Conservation (phyloP, 129 eudicot genomes). For the Sambucus nigra region DNA sequence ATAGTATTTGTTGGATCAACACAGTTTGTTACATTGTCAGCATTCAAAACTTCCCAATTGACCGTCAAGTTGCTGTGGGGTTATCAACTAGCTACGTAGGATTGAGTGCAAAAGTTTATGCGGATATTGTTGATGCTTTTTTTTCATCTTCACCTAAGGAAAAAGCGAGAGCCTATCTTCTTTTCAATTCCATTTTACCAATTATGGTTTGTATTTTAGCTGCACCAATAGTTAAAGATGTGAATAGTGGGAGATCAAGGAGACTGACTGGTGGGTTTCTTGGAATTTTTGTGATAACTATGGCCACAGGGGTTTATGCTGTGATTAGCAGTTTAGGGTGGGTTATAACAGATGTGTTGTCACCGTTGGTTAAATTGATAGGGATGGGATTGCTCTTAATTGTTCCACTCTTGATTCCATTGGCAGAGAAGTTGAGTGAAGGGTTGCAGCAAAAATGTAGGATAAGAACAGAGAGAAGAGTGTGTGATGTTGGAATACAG, state of each 20-base stretch:
- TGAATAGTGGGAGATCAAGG: slow-evolving; percentile 10
- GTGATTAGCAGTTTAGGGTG: slow-evolving; percentile 39
- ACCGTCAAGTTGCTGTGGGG: slow-evolving; percentile 57
- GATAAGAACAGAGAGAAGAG: slow-evolving; percentile 33
- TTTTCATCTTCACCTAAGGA: slow-evolving; percentile 5
- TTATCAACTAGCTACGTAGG: slow-evolving; percentile 71
- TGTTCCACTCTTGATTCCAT: slow-evolving; percentile 48
- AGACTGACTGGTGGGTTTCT: slow-evolving; percentile 40
- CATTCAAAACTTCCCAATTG: slow-evolving; percentile 66
- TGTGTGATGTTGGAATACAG: slow-evolving; percentile 11
- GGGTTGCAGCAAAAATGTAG: slow-evolving; percentile 39
- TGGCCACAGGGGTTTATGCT: slow-evolving; percentile 53
- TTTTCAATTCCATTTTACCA: slow-evolving; percentile 58
- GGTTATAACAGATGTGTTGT: neutral
- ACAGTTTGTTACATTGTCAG: slow-evolving; percentile 65
- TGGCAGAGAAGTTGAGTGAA: slow-evolving; percentile 45
- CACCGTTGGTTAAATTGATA: slow-evolving; percentile 19
- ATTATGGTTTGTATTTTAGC: slow-evolving; percentile 32
- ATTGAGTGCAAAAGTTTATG: slow-evolving; percentile 58
- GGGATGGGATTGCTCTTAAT: slow-evolving; percentile 37
- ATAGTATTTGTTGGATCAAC: slow-evolving; percentile 89
- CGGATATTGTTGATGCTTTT: slow-evolving; percentile 38
- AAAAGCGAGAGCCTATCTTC: slow-evolving; percentile 42
- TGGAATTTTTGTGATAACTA: slow-evolving; percentile 37
- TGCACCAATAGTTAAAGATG: slow-evolving; percentile 36